A percentile compares a stretch with the other conserved stretches of the same genome.
Conservation (phyloP, 306 rosid genomes). For the Fragaria vesca region DNA sequence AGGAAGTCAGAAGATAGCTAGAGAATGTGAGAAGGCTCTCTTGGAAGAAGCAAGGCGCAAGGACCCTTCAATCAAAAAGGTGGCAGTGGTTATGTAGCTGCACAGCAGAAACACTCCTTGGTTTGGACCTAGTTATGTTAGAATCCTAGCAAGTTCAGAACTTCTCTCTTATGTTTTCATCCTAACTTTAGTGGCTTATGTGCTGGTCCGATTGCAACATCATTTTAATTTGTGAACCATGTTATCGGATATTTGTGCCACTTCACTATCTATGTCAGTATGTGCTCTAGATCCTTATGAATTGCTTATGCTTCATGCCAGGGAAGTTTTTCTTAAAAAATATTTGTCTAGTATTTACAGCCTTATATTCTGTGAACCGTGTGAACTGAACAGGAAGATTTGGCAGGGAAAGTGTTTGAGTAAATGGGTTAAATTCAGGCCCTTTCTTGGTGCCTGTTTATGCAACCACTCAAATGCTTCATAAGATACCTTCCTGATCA, state of each 20-base stretch:
- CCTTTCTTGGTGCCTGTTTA: not conserved
- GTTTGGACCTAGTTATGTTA: not conserved
- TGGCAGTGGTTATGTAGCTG: not conserved
- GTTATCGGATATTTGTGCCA: not conserved
- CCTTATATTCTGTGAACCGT: not conserved
- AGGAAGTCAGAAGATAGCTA: not conserved
- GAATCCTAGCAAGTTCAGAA: not conserved
- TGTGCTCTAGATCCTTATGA: not conserved
- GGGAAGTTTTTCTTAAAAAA: not conserved
- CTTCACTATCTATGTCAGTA: too few relatives aligned
- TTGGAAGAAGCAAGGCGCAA: not conserved
- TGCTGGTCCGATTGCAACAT: not conserved
- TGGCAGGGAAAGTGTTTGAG: not conserved
- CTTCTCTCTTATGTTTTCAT: not conserved
- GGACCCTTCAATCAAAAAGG: not conserved
- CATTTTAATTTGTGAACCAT: not conserved
- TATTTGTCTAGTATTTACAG: not conserved
- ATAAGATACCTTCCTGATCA: not conserved
- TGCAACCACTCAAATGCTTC: not conserved
- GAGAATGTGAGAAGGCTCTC: slow-evolving; percentile 1
- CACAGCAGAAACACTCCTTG: not conserved
- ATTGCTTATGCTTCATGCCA: not conserved
- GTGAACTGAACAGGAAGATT: not conserved
- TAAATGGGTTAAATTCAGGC: not conserved
- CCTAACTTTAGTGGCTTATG: not conserved